Evolutionary conservation across 2,329 filamentous ascomycete species (phyloP).

Genomic region (Botrytis porri): DNA sequence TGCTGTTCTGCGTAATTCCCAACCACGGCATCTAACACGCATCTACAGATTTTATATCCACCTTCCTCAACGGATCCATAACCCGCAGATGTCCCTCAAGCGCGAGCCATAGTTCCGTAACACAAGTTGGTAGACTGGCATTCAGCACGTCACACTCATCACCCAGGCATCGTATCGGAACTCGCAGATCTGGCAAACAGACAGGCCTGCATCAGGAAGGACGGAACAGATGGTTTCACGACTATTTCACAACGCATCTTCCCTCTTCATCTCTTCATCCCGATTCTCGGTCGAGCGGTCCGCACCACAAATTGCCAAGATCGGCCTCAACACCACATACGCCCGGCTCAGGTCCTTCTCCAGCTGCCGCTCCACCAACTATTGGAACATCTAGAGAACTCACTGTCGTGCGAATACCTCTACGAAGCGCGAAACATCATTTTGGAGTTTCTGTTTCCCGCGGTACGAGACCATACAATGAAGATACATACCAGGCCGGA

Average conservation of each 20-base stretch:
- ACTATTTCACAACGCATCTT: constrained; percentile 95
- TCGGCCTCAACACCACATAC: constrained; percentile 79
- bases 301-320: constrained; percentile 82
- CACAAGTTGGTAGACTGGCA: constrained; percentile 16
- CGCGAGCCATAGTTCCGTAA: constrained; percentile 12
- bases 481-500: constrained; percentile 91
- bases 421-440: constrained; percentile 93
- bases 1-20: background rate
- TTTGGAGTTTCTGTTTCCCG: constrained; percentile 78
- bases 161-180: constrained; percentile 13
- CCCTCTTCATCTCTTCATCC: constrained; percentile 91
- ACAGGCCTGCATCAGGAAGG: constrained; percentile 11
- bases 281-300: constrained; percentile 66
- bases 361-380: constrained; percentile 57
- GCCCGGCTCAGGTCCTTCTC: constrained; percentile 50
- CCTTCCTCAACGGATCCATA: constrained; percentile 29
- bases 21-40: constrained; percentile 17
- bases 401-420: constrained; percentile 90
- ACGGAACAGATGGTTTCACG: constrained; percentile 62
- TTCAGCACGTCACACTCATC: constrained; percentile 17
- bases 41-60: constrained; percentile 34
- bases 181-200: constrained; percentile 13
- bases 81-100: background rate
- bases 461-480: constrained; percentile 84
- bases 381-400: constrained; percentile 68